A percentile compares a stretch with the other conserved stretches of the same genome.
Conservation (phyloP, 1,284 basidiomycete species). For the Agaricales sp. region DNA sequence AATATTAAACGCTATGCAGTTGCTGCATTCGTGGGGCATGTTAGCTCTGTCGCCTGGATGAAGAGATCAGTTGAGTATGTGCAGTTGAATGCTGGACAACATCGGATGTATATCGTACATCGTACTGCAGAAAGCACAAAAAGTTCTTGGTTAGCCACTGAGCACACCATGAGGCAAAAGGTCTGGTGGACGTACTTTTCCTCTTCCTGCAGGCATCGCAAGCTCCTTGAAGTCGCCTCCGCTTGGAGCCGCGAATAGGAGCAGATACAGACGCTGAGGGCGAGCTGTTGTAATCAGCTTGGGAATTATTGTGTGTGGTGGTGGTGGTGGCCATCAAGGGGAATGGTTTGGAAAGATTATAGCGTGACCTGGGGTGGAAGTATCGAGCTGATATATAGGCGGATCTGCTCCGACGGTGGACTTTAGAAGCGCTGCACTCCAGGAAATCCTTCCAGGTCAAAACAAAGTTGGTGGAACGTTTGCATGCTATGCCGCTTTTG, state of each 20-base stretch:
- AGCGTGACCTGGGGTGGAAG: too few species aligned
- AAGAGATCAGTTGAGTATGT: neutral
- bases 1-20: neutral
- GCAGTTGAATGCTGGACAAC: too few species aligned
- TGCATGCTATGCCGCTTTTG: too few species aligned
- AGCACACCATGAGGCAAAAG: neutral
- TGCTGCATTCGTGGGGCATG: neutral
- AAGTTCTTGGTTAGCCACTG: too few species aligned
- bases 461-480: too few species aligned
- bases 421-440: too few species aligned
- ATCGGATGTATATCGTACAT: neutral
- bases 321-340: neutral
- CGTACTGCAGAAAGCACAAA: neutral
- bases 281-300: neutral
- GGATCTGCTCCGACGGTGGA: too few species aligned
- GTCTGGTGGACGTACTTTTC: neutral
- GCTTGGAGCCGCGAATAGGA: neutral
- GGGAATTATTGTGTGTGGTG: too few species aligned
- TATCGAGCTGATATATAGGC: too few species aligned
- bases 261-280: neutral
- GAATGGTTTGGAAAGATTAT: too few species aligned
- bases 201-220: slow-evolving; percentile 1
- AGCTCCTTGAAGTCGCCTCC: neutral
- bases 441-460: too few species aligned
- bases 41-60: neutral